phyloP scores from a whole-genome alignment of 805 yeast species.

The Brettanomyces bruxellensis region DNA sequence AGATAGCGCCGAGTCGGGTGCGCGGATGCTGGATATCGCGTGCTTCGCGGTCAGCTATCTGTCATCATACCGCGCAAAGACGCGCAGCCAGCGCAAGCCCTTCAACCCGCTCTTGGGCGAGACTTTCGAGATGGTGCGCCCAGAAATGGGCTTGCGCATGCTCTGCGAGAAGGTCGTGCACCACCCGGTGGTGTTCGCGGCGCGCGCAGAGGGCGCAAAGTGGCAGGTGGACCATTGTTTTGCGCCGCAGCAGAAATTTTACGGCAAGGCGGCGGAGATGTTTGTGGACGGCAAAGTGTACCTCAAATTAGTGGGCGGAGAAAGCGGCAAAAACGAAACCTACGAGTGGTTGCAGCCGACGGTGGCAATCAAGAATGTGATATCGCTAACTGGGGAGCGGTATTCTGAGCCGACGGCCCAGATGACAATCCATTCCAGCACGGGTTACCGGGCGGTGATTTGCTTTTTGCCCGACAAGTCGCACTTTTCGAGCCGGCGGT shows the following conservation, averaged over 20 bases:
- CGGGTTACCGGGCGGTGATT: slow-evolving; percentile 61
- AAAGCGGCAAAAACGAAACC: slow-evolving; percentile 24
- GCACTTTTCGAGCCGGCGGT: slow-evolving; percentile 76
- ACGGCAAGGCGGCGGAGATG: slow-evolving; percentile 91
- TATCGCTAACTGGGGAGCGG: slow-evolving; percentile 76
- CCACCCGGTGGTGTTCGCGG: slow-evolving; percentile 79
- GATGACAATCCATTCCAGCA: slow-evolving; percentile 56
- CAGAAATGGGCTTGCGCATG: slow-evolving; percentile 66
- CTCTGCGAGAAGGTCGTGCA: slow-evolving; percentile 83
- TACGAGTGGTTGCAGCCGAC: slow-evolving; percentile 80
- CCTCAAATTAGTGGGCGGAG: slow-evolving; percentile 48
- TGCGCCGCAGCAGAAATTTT: slow-evolving; percentile 76
- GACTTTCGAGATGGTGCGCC: slow-evolving; percentile 82
- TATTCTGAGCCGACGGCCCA: slow-evolving; percentile 79
- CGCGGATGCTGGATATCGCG: slow-evolving; percentile 59
- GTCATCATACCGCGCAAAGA: slow-evolving; percentile 63
- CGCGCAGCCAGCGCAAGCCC: slow-evolving; percentile 77
- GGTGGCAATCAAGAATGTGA: slow-evolving; percentile 71
- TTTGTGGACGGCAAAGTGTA: slow-evolving; percentile 62
- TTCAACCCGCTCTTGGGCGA: slow-evolving; percentile 94
- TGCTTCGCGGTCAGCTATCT: slow-evolving; percentile 74
- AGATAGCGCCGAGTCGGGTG: slow-evolving; percentile 39
- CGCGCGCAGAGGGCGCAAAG: slow-evolving; percentile 57
- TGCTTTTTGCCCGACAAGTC: slow-evolving; percentile 68
- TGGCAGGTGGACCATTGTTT: slow-evolving; percentile 66